These are phyloP conservation scores for Oxytropis ochrocephala DNA, from an alignment of 306 rosid genomes.

Conservation along the genomic window DNA sequence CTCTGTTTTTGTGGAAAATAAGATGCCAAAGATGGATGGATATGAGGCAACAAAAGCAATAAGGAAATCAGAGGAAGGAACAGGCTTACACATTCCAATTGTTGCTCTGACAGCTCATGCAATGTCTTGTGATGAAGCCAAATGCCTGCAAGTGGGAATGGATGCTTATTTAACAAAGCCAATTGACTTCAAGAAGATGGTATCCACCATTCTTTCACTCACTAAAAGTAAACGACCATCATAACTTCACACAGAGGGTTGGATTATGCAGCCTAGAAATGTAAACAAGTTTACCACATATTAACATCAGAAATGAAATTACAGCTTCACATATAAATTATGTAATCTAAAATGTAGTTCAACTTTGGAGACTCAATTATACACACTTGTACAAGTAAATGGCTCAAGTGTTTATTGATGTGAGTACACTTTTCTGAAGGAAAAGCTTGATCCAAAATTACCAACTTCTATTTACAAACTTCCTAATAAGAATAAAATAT, in stretches of 20 bases:
- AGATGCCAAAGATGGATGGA: constrained; percentile 99
- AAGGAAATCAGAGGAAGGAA: constrained; percentile 79
- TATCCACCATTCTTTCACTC: constrained; percentile 94
- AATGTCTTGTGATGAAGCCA: constrained; percentile 97
- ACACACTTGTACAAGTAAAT: background rate
- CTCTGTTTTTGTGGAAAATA: constrained; percentile 17
- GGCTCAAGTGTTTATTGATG: background rate
- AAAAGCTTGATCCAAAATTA: background rate
- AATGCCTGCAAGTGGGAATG: constrained; percentile 98
- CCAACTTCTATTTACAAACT: background rate
- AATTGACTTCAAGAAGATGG: constrained; percentile 91
- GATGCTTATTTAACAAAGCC: constrained; percentile 99
- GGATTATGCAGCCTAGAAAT: constrained; percentile 17
- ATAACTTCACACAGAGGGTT: constrained; percentile 23
- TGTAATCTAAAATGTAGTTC: constrained; percentile 7
- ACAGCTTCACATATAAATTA: background rate
- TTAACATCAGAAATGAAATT: background rate
- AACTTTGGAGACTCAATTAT: constrained; percentile 13
- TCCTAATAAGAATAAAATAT: background rate
- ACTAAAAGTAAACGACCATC: constrained; percentile 39
- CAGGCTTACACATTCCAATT: constrained; percentile 65
- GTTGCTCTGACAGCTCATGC: constrained; percentile 99
- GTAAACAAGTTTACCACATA: constrained; percentile 17
- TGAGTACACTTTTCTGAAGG: background rate
- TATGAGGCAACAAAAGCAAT: constrained; percentile 94